Percentiles rank a stretch among this genome's conserved stretches.
These are phyloP conservation scores for Coprinellus micaceus DNA, from an alignment of 768 basidiomycete genomes.

Conservation along the genomic window DNA sequence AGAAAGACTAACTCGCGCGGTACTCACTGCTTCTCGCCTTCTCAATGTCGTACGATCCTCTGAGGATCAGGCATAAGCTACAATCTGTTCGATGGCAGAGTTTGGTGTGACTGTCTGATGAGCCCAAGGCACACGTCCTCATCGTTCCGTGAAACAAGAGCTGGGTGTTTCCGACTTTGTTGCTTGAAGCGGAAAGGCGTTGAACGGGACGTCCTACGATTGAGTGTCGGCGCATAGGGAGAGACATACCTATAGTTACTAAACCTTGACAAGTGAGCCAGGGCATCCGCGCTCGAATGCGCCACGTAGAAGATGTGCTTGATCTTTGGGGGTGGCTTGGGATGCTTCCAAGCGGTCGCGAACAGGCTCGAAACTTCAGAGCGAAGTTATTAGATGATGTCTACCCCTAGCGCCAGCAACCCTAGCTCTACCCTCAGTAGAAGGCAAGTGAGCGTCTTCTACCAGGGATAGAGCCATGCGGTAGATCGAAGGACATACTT, in stretches of 20 bases:
- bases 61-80: constrained; percentile 23
- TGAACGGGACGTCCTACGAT: no score
- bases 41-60: constrained; percentile 28
- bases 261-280: constrained; percentile 23
- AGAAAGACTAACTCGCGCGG: no score
- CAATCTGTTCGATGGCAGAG: constrained; percentile 18
- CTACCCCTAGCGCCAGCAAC: no score
- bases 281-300: constrained; percentile 18
- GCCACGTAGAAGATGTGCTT: constrained; percentile 26
- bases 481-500: no score
- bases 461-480: no score
- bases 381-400: background rate
- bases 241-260: constrained; percentile 26
- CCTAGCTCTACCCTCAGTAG: no score
- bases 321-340: constrained; percentile 18
- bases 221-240: no score
- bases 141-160: constrained; percentile 28
- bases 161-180: constrained; percentile 27
- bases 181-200: constrained; percentile 10
- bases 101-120: constrained; percentile 13
- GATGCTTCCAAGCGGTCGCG: constrained; percentile 24
- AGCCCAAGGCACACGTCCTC: constrained; percentile 22
- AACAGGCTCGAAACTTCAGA: constrained; percentile 21
- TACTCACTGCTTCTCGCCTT: constrained; percentile 21
- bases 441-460: no score